Percentiles rank a stretch among this genome's conserved stretches.
phyloP scores from a whole-genome alignment of 2,329 filamentous ascomycete genomes.

The Aspergillus sp. region DNA sequence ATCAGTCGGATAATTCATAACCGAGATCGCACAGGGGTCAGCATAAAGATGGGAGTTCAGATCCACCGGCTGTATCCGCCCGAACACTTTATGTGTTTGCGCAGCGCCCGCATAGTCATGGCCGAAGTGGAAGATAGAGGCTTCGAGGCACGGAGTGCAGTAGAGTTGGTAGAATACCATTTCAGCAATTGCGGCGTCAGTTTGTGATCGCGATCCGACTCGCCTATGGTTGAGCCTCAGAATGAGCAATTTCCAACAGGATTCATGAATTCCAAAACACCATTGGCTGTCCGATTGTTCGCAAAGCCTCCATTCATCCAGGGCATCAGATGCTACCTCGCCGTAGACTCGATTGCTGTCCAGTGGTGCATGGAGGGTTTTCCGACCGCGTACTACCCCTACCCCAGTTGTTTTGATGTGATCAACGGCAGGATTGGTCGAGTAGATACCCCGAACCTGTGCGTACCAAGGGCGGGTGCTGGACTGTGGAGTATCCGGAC shows the following conservation, averaged over 20 bases:
- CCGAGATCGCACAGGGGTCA: conserved; percentile 13
- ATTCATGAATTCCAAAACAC: conserved; percentile 16
- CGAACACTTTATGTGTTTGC: no score
- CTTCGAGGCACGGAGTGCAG: conserved; percentile 11
- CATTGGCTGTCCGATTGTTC: not conserved
- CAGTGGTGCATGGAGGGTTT: not conserved
- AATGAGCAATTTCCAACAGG: conserved; percentile 19
- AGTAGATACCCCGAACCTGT: conserved; percentile 13
- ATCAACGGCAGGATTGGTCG: not conserved
- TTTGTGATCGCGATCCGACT: not conserved
- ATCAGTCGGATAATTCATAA: not conserved
- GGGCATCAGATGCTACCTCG: not conserved
- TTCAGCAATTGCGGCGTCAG: not conserved
- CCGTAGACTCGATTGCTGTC: conserved; percentile 4
- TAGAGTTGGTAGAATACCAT: conserved; percentile 15
- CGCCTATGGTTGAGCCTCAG: not conserved
- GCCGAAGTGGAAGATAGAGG: not conserved
- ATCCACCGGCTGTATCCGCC: no score
- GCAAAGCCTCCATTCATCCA: conserved; percentile 13
- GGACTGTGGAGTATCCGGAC: no score
- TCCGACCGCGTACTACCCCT: conserved; percentile 4
- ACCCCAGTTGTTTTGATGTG: conserved; percentile 3
- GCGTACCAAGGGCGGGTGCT: conserved; percentile 15
- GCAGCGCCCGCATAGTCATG: no score
- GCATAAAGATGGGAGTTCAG: not conserved